phyloP scores from a whole-genome alignment of 2,329 filamentous ascomycete genomes.

The Talaromyces amestolkiae region DNA sequence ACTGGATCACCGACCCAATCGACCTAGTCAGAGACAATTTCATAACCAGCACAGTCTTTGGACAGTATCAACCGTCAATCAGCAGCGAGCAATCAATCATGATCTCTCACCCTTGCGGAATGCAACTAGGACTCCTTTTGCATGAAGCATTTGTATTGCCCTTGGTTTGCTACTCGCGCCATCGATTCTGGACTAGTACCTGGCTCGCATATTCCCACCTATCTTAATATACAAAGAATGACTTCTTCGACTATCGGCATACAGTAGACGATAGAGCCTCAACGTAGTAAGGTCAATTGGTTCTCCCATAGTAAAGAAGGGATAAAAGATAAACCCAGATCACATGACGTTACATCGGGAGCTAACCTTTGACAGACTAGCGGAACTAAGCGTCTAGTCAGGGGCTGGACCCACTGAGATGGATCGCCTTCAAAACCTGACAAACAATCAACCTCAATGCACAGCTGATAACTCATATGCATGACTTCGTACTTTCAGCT shows the following conservation, averaged over 20 bases:
- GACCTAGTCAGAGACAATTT: background rate
- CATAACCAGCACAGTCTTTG: background rate
- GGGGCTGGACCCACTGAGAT: constrained; percentile 11
- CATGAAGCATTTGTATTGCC: background rate
- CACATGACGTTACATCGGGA: background rate
- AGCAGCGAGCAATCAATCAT: background rate
- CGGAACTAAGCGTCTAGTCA: background rate
- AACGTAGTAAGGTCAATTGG: background rate
- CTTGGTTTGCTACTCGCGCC: background rate
- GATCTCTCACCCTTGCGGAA: background rate
- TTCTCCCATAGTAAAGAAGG: background rate
- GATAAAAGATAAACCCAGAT: background rate
- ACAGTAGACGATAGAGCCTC: background rate
- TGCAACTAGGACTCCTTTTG: background rate
- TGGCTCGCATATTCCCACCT: background rate
- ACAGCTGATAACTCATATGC: background rate
- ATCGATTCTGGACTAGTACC: background rate
- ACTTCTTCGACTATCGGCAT: background rate
- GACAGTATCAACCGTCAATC: background rate
- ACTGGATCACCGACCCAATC: background rate
- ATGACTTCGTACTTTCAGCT: background rate
- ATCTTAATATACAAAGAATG: background rate
- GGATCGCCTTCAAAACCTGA: background rate
- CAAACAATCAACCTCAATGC: background rate
- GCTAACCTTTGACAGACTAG: background rate